phyloP scores from a whole-genome alignment of 345 rosid species.

The Lumnitzera racemosa region DNA sequence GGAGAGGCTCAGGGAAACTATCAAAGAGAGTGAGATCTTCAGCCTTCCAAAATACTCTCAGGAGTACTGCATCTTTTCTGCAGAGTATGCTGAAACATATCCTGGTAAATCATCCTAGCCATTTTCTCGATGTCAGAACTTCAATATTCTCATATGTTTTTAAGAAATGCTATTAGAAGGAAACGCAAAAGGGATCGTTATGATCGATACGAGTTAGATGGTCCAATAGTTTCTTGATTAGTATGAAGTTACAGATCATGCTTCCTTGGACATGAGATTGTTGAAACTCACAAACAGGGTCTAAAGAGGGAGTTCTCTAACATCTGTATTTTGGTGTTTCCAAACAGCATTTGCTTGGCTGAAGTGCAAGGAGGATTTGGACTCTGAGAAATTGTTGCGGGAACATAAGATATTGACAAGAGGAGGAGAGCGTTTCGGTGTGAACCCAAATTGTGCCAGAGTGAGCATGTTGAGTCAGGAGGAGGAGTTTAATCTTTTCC shows the following conservation, averaged over 20 bases:
- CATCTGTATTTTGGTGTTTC: not conserved
- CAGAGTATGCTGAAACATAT: slow-evolving; percentile 25
- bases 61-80: slow-evolving; percentile 55
- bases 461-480: slow-evolving; percentile 68
- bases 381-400: slow-evolving; percentile 36
- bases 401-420: slow-evolving; percentile 43
- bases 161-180: too few species aligned
- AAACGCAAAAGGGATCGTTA: too few species aligned
- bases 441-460: slow-evolving; percentile 35
- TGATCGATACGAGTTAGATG: too few species aligned
- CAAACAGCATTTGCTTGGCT: slow-evolving; percentile 78
- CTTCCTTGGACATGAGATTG: too few species aligned
- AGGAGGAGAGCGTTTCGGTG: slow-evolving; percentile 56
- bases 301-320: not conserved
- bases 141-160: not conserved
- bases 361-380: slow-evolving; percentile 44
- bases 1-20: slow-evolving; percentile 45
- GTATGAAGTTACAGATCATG: too few species aligned
- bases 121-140: not conserved
- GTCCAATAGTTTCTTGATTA: too few species aligned
- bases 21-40: slow-evolving; percentile 37
- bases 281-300: not conserved
- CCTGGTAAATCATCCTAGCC: slow-evolving; percentile 44
- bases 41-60: slow-evolving; percentile 43
- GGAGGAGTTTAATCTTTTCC: slow-evolving; percentile 40